Base-by-base conservation (phyloP, 495 filamentous ascomycete species). In the Ramalina intermedia region DNA sequence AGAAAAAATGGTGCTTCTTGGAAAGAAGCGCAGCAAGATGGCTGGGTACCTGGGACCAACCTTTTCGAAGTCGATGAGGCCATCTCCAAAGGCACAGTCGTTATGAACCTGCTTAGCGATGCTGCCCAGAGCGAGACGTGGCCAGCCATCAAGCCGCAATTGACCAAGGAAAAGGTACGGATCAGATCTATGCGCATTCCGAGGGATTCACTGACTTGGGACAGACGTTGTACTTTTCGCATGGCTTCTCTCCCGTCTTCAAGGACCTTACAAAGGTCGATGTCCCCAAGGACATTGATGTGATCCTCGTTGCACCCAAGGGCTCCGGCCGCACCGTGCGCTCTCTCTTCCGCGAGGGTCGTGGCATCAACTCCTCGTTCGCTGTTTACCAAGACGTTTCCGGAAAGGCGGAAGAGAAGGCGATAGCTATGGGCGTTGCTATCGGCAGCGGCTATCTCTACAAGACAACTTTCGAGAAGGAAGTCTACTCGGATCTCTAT, bases 221-320 rank as follows among this genome's bases (percentile, higher is more conserved):
- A 9, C 48, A 85, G 87, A 98, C 91, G 41, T 83, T 98, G 61
- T 98, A 98, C 81, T 98, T 98, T 81, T 96, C 91, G 47, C 91
- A 98, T 79, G 91, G 91, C 66, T 98, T 98, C 85, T 98, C 91
- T 53, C 91, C 91, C 62, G 89, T 98, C 69, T 98, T 98, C 86
- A 95, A 95, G 75, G 83, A 94, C 68, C 79, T 91, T 59, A 98
- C 91, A 79, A 94, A 95, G 72, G 91, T 98, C 66, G 90, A 98
- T 45, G 84, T 95, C 54, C 91, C 91, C 66, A 75, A 65, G 47
- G 85, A 95, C 69, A 84, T 98, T 58, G 91, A 96, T 70, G 93
- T 98, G 64, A 98, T 98, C 73, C 91, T 98, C 65, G 87, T 93
- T 61, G 91, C 91, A 56, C 91, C 91, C 66, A 98, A 98, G 78